These are phyloP conservation scores for Aspergillus sp. DNA, from an alignment of 2,329 filamentous ascomycete species.

Conservation along the genomic window DNA sequence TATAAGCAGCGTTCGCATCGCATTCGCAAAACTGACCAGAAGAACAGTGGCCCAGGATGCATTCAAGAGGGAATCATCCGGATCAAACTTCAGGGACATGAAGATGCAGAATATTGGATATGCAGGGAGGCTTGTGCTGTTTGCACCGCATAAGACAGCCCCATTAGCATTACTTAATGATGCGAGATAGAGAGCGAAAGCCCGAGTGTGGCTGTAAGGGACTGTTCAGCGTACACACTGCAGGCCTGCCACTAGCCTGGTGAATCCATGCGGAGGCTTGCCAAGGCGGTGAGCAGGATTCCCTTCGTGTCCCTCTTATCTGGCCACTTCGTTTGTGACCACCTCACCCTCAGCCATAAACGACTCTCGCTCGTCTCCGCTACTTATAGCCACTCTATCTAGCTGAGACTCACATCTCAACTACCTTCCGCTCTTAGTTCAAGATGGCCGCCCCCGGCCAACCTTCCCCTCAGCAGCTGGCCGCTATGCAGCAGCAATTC, in stretches of 20 bases:
- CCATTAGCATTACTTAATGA: background rate
- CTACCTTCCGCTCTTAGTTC: background rate
- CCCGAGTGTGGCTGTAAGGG: background rate
- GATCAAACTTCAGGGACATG: conserved; percentile 46
- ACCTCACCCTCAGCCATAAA: conserved; percentile 1
- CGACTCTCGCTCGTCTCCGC: background rate
- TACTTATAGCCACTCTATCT: background rate
- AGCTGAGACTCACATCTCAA: background rate
- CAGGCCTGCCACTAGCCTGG: background rate
- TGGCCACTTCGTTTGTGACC: conserved; percentile 20
- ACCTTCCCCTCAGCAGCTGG: conserved; percentile 81
- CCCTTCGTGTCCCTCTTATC: conserved; percentile 17
- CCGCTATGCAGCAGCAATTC: conserved; percentile 78
- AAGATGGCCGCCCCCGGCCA: conserved; percentile 40
- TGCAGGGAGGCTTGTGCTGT: background rate
- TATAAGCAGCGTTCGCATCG: background rate
- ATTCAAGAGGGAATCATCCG: conserved; percentile 37
- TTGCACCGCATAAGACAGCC: conserved; percentile 10
- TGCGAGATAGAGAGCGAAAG: background rate
- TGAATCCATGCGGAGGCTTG: background rate
- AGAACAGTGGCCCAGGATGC: conserved; percentile 41
- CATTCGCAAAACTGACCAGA: conserved; percentile 30
- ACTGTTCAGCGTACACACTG: no score
- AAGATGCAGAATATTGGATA: conserved; percentile 11
- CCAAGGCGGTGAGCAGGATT: conserved; percentile 18